Evolutionary conservation across 1,284 basidiomycete genomes (phyloP).

Genomic region (Apiotrichum laibachii): DNA sequence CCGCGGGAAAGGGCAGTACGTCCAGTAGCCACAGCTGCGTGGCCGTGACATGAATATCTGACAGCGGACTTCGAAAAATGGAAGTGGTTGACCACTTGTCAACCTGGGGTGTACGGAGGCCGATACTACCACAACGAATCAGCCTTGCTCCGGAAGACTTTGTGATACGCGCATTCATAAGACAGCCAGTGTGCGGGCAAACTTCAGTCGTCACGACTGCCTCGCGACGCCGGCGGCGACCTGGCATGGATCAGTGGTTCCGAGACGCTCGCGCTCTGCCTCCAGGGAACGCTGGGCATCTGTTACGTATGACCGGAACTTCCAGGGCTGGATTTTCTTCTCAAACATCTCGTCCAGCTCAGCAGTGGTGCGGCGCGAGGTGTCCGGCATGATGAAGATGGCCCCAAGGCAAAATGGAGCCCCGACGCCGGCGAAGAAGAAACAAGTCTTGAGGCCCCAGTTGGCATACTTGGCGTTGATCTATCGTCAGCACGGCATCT

Average conservation of each 20-base stretch:
- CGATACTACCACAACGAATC: no score
- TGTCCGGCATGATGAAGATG: constrained; percentile 37
- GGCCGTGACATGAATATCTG: no score
- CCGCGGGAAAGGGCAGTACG: no score
- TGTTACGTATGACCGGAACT: constrained; percentile 30
- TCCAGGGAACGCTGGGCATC: constrained; percentile 31
- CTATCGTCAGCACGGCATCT: neutral
- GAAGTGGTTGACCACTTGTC: no score
- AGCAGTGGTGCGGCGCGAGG: constrained; percentile 28
- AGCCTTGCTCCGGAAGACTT: no score
- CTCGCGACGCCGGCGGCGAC: neutral
- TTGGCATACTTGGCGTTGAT: constrained; percentile 14
- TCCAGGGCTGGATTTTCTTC: constrained; percentile 33
- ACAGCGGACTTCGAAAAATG: no score
- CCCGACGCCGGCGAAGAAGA: constrained; percentile 33
- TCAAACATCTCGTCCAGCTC: constrained; percentile 41
- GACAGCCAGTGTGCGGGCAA: no score
- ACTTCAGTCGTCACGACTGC: no score
- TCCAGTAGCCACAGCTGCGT: no score
- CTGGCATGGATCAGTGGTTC: neutral
- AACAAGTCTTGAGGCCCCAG: constrained; percentile 32
- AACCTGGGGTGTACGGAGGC: no score
- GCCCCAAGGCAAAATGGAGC: constrained; percentile 26
- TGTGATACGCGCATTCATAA: no score
- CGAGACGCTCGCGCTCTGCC: constrained; percentile 19